Base-by-base conservation (phyloP, 2,329 filamentous ascomycete genomes). In the Botrytis sinoallii region DNA sequence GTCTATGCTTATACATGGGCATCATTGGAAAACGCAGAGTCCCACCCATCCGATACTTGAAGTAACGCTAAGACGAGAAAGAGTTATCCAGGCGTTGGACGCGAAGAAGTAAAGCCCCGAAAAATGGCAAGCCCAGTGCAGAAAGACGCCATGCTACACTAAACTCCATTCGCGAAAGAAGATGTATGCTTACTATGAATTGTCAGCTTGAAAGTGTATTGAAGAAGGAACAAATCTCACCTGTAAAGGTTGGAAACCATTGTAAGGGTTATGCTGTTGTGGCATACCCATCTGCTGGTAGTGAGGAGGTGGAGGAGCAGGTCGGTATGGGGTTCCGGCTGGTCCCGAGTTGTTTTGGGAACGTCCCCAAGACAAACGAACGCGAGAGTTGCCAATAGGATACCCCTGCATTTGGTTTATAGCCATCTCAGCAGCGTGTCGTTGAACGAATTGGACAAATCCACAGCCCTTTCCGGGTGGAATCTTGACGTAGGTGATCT, bases 371-470 rank as follows among this genome's bases (percentile, higher is more conserved):
- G 94, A 97, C 78, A 99, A 89, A 80, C 96, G 94, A 75, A 99
- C 96, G 78, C 96, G 94, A 65, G 95, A 98, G 88, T 99, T 99
- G 73, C 96, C 96, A 81, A 99, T 99, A 38, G 96, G 96, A 83
- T 99, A 99, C 75, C 96, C 96, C 85, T 99, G 96, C 96, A 99
- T 99, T 85, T 99, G 96, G 86, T 99, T 99, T 89, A 99, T 99
- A 79, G 96, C 96, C 96, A 99, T 99, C 86, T 99, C 96, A 22
- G 96, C 96, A 71, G 96, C 96, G 81, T 99, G 96, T 78, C 96
- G 94, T 86, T 99, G 96, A 73, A 99, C 96, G 80, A 99, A 99
- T 85, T 99, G 96, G 74, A 99, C 96, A 82, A 99, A 99, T 74
- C 96, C 96, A 81, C 96, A 99, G 79, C 96, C 96, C 89, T 99